phyloP scores from a whole-genome alignment of 257 asterid genomes.

The Plantago ovata region DNA sequence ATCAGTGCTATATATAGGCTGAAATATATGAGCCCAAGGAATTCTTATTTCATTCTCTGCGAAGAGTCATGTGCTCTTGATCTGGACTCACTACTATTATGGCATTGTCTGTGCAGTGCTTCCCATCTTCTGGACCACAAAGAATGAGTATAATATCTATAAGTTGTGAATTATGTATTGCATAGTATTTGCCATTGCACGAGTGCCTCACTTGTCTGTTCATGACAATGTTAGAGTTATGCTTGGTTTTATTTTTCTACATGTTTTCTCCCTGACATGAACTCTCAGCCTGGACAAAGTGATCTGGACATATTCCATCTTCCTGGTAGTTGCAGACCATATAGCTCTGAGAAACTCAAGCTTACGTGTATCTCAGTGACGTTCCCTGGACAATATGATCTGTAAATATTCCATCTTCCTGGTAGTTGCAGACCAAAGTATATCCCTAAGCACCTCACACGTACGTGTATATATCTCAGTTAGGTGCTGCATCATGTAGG shows the following conservation, averaged over 20 bases:
- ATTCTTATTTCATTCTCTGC: background rate
- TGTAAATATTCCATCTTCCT: background rate
- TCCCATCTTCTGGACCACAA: conserved; percentile 18
- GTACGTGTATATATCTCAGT: background rate
- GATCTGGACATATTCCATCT: conserved; percentile 2
- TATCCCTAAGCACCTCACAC: too few relatives aligned
- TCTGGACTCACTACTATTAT: conserved; percentile 12
- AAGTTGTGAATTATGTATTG: conserved; percentile 7
- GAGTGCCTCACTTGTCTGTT: background rate
- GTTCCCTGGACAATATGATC: conserved; percentile 3
- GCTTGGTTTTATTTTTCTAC: background rate
- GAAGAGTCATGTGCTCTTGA: conserved; percentile 10
- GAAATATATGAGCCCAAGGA: conserved; percentile 3
- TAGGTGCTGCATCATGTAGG: background rate
- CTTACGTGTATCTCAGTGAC: background rate
- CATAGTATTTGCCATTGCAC: background rate
- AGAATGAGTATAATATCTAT: background rate
- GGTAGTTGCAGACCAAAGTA: conserved; percentile 5
- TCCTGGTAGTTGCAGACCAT: conserved; percentile 6
- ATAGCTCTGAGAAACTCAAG: too few relatives aligned
- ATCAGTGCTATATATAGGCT: conserved; percentile 2
- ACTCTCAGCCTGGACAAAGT: background rate
- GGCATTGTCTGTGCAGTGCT: conserved; percentile 20
- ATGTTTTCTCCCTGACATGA: background rate
- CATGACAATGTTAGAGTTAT: background rate